Evolutionary conservation across 192 early-diverging fungal species (phyloP), one percentile per base, ranked within the genome.

Genomic region (Coemansia interrupta): DNA sequence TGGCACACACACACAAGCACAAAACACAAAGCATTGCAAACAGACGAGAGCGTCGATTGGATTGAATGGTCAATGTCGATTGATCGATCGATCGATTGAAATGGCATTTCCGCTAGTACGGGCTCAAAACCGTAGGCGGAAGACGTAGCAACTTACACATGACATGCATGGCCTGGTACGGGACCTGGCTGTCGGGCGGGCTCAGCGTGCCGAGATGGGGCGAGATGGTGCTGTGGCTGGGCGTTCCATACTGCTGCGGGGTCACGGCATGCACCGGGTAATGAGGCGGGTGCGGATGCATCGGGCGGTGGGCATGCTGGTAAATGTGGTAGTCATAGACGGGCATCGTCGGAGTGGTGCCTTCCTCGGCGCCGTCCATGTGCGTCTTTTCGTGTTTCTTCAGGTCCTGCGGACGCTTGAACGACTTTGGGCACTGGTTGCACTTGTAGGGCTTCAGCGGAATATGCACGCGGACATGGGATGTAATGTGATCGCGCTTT

Each of bases 401-500:
- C 67, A 96, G 71, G 69, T 96, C 94, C 82, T 96, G 94, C 12
- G 91, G 91, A n/a, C 92, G 83, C 78, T 96, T 96, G 77, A 95
- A 96, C 7, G 87, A 67, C 65, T 93, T 92, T 28, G 77, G 66
- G 73, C 93, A 95, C 43, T 90, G 89, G 47, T 64, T 57, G 77
- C 96, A 98, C 26, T 75, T 73, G 76, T 92, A 85, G 8, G 96
- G 96, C 77, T 96, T 96, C 18, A 92, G 83, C 8, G 91, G 86
- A 6, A 98, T 86, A 68, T 98, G 96, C 43, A 95, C 89, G 54
- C 94, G 82, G 60, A 96, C 74, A 64, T 98, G 96, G n/a, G 87
- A 90, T n/a, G 94, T 98, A 47, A 97, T 90, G 69, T 98, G 96
- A 73, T 98, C 96, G 60, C 96, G 80, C 82, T 98, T 98, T 18